These are phyloP conservation scores for Starmerella roubikii DNA, from an alignment of 805 yeast genomes.

Conservation along the genomic window DNA sequence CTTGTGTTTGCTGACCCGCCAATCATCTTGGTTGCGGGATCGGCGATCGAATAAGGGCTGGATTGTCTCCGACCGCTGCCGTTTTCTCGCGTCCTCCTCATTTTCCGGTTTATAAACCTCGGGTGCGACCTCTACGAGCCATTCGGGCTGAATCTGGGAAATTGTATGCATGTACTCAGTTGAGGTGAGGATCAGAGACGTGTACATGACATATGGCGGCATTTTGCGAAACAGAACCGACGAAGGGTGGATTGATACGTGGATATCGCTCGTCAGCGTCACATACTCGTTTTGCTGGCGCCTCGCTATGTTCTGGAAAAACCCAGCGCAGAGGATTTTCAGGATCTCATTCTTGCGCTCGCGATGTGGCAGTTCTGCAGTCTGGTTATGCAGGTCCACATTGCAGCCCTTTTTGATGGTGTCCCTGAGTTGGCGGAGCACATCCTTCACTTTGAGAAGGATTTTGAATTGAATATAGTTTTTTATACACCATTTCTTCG, in stretches of 20 bases:
- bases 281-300: constrained; percentile 31
- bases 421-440: constrained; percentile 55
- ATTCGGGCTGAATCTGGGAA: constrained; percentile 51
- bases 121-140: constrained; percentile 67
- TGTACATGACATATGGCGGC: constrained; percentile 59
- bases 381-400: constrained; percentile 15
- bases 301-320: constrained; percentile 51
- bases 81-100: constrained; percentile 25
- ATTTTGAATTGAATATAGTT: constrained; percentile 74
- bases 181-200: constrained; percentile 70
- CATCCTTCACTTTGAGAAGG: constrained; percentile 65
- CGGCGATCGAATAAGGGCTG: constrained; percentile 56
- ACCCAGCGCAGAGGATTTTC: constrained; percentile 51
- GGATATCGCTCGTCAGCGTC: constrained; percentile 28
- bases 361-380: neutral
- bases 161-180: constrained; percentile 79
- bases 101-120: constrained; percentile 41
- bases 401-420: constrained; percentile 27
- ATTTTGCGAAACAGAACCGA: constrained; percentile 61
- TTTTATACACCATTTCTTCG: constrained; percentile 63
- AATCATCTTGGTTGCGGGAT: constrained; percentile 48
- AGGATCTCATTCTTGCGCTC: constrained; percentile 30
- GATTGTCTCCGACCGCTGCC: constrained; percentile 49
- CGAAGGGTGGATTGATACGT: constrained; percentile 73
- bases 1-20: constrained; percentile 51